A percentile compares a stretch with the other conserved stretches of the same genome.
These are phyloP conservation scores for Cercophora scortea DNA, from an alignment of 495 filamentous ascomycete species.

Conservation along the genomic window DNA sequence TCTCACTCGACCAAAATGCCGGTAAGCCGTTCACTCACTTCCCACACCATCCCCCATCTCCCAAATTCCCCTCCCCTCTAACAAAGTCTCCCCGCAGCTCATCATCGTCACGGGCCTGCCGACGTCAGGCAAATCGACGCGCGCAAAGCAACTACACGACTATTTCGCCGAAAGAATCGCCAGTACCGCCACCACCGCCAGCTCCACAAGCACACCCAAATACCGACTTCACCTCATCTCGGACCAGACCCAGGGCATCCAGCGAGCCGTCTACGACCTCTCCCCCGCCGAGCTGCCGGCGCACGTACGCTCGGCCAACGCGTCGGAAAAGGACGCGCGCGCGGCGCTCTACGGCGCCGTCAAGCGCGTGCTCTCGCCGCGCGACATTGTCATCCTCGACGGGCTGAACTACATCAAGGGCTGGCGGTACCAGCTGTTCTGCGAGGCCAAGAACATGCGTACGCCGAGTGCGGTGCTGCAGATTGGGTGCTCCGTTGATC, in stretches of 20 bases:
- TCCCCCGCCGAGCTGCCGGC: slow-evolving; percentile 35
- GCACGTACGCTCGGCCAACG: slow-evolving; percentile 45
- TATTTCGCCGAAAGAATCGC: slow-evolving; percentile 54
- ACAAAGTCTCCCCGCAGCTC: slow-evolving; percentile 46
- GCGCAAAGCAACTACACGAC: slow-evolving; percentile 66
- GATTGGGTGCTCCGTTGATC: slow-evolving; percentile 67
- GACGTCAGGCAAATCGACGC: slow-evolving; percentile 84
- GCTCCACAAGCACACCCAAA: slow-evolving; percentile 25
- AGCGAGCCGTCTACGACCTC: slow-evolving; percentile 55
- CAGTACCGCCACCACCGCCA: slow-evolving; percentile 6
- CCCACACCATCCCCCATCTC: too few species aligned
- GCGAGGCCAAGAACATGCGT: slow-evolving; percentile 80
- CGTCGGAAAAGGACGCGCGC: slow-evolving; percentile 85
- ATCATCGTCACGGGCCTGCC: slow-evolving; percentile 90
- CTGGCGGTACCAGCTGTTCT: slow-evolving; percentile 91
- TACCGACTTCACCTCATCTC: slow-evolving; percentile 61
- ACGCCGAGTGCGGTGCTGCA: slow-evolving; percentile 84
- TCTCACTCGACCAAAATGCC: slow-evolving; percentile 1
- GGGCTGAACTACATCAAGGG: slow-evolving; percentile 97
- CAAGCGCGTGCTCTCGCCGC: slow-evolving; percentile 68
- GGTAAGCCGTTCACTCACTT: slow-evolving; percentile 1
- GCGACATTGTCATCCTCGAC: slow-evolving; percentile 83
- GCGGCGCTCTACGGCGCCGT: slow-evolving; percentile 77
- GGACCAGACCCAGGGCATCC: slow-evolving; percentile 55
- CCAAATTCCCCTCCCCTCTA: too few species aligned